A percentile compares a stretch with the other conserved stretches of the same genome.
These are phyloP conservation scores for Penicillium mononematosum DNA, from an alignment of 495 filamentous ascomycete species.

Conservation along the genomic window DNA sequence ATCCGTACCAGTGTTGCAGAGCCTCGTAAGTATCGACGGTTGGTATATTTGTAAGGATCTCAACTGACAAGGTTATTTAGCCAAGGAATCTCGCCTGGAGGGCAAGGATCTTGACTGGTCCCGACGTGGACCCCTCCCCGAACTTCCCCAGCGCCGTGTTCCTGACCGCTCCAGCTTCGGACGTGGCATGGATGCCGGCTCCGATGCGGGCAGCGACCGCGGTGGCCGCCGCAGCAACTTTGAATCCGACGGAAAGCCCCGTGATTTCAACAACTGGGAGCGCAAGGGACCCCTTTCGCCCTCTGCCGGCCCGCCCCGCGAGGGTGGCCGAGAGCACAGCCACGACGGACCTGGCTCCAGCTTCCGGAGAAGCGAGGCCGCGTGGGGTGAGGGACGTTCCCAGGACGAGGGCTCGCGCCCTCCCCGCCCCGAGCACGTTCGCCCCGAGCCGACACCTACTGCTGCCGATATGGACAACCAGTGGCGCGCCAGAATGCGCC, in stretches of 20 bases:
- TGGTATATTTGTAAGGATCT: not conserved
- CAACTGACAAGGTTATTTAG: constrained; percentile 48
- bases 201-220: constrained; percentile 54
- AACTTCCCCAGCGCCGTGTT: constrained; percentile 55
- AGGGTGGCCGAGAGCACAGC: constrained; percentile 62
- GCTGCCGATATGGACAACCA: constrained; percentile 84
- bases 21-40: constrained; percentile 60
- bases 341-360: constrained; percentile 59
- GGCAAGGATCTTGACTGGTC: constrained; percentile 69
- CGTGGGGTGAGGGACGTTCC: constrained; percentile 81
- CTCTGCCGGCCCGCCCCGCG: constrained; percentile 51
- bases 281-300: constrained; percentile 89
- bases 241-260: constrained; percentile 75
- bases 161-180: constrained; percentile 49
- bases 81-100: constrained; percentile 64
- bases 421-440: constrained; percentile 65
- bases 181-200: constrained; percentile 50
- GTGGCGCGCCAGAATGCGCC: constrained; percentile 81
- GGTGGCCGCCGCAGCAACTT: constrained; percentile 52
- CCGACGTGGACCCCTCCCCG: constrained; percentile 83
- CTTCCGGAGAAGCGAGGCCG: constrained; percentile 68
- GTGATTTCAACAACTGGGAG: constrained; percentile 92
- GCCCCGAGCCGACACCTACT: constrained; percentile 74
- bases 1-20: constrained; percentile 87
- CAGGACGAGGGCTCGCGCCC: constrained; percentile 75